phyloP scores from a whole-genome alignment of 2,329 filamentous ascomycete species.

The Hypoxylon sp. region DNA sequence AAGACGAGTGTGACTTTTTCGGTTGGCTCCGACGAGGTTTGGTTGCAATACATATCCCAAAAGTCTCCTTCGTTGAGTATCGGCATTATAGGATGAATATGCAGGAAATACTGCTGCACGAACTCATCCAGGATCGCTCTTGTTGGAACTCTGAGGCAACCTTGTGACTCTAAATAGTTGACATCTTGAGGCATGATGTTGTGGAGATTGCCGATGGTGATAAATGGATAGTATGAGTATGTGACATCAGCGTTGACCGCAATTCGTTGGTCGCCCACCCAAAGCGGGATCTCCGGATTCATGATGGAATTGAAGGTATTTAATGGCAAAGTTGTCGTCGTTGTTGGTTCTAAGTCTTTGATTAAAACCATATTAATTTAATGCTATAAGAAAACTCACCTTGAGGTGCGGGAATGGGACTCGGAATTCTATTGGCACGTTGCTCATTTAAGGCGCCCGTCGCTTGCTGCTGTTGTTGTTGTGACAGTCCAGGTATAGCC shows the following conservation, averaged over 20 bases:
- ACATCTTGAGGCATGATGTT: slow-evolving; percentile 63
- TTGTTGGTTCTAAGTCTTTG: slow-evolving; percentile 30
- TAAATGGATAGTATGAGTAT: slow-evolving; percentile 62
- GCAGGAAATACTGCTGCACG: slow-evolving; percentile 64
- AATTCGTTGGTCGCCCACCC: slow-evolving; percentile 51
- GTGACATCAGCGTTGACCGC: slow-evolving; percentile 55
- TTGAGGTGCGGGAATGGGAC: slow-evolving; percentile 36
- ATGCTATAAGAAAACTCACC: slow-evolving; percentile 39
- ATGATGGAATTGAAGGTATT: slow-evolving; percentile 45
- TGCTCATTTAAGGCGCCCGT: slow-evolving; percentile 38
- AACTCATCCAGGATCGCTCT: slow-evolving; percentile 62
- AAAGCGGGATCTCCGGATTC: slow-evolving; percentile 46
- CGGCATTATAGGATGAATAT: slow-evolving; percentile 63
- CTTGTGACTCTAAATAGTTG: slow-evolving; percentile 63
- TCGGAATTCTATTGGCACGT: slow-evolving; percentile 38
- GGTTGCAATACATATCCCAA: slow-evolving; percentile 61
- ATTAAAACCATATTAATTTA: slow-evolving; percentile 21
- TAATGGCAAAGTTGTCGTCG: slow-evolving; percentile 41
- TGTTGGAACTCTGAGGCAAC: slow-evolving; percentile 62
- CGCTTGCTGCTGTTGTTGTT: slow-evolving; percentile 26
- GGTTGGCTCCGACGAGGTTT: slow-evolving; percentile 41
- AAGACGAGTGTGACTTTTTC: slow-evolving; percentile 61
- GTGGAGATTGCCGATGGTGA: slow-evolving; percentile 58
- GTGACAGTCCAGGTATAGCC: slow-evolving; percentile 28
- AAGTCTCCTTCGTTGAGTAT: slow-evolving; percentile 64